Conservation (phyloP, 306 rosid genomes). For the Luffa acutangula region DNA sequence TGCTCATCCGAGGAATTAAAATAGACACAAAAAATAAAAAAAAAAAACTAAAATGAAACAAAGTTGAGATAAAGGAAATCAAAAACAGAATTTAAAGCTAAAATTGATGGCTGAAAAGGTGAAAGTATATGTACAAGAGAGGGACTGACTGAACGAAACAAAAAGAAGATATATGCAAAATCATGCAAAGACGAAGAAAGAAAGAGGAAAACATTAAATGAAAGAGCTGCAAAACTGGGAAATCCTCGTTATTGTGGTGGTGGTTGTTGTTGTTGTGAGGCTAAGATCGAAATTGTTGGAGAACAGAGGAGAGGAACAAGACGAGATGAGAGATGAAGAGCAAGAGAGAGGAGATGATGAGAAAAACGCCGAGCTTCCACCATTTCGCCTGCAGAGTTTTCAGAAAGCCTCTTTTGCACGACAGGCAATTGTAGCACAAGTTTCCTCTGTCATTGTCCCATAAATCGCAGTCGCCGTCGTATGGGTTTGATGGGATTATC, state of each 20-base stretch:
- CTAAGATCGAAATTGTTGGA: conserved; percentile 1
- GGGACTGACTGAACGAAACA: neutral
- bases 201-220: neutral
- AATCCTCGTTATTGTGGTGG: neutral
- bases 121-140: neutral
- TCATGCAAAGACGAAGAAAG: neutral
- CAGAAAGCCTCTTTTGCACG: conserved; percentile 20
- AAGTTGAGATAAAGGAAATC: neutral
- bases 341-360: conserved; percentile 6
- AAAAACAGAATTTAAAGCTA: neutral
- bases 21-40: no score
- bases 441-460: conserved; percentile 12
- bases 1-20: no score
- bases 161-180: neutral
- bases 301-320: conserved; percentile 14
- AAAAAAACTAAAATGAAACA: no score
- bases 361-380: conserved; percentile 20
- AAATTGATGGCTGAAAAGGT: neutral
- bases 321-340: conserved; percentile 17
- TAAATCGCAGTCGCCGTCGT: conserved; percentile 13
- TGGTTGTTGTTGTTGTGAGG: neutral
- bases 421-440: conserved; percentile 18
- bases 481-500: neutral
- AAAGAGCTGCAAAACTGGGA: neutral
- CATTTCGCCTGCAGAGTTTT: conserved; percentile 14